Conservation (phyloP, 345 rosid genomes). For the Cochlearia excelsa region DNA sequence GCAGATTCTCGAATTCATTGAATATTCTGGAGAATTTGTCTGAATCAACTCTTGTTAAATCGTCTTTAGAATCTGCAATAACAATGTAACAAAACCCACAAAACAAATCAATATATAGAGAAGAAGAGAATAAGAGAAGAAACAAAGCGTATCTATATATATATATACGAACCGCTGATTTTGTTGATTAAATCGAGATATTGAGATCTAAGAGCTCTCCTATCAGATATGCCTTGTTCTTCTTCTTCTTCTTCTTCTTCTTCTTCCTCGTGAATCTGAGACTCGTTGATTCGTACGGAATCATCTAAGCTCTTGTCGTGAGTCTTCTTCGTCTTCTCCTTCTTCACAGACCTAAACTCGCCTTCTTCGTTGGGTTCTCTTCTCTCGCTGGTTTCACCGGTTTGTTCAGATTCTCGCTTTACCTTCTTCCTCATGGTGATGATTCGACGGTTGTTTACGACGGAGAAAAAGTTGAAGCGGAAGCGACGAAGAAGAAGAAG, state of each 20-base stretch:
- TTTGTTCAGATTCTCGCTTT: conserved; percentile 28
- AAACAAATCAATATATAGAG: neutral
- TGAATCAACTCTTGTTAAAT: conserved; percentile 56
- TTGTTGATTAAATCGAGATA: conserved; percentile 53
- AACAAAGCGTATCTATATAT: neutral
- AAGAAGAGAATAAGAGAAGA: neutral
- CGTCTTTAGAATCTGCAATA: conserved; percentile 64
- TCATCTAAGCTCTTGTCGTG: conserved; percentile 3
- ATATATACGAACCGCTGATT: conserved; percentile 48
- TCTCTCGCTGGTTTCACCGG: conserved; percentile 8
- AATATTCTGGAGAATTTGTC: conserved; percentile 56
- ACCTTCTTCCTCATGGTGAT: conserved; percentile 28
- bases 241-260: conserved; percentile 32
- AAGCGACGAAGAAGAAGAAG: neutral
- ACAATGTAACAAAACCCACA: neutral
- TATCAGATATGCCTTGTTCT: conserved; percentile 36
- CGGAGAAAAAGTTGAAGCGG: neutral
- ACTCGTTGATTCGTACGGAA: neutral
- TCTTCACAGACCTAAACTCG: conserved; percentile 33
- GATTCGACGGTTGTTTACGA: neutral
- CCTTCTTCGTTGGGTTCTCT: conserved; percentile 21
- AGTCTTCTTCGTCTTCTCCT: conserved; percentile 30
- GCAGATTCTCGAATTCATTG: conserved; percentile 62
- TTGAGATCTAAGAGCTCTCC: conserved; percentile 69
- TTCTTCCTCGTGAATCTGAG: conserved; percentile 30